Evolutionary conservation across 495 filamentous ascomycete genomes (phyloP), one percentile per base, ranked within the genome.

Genomic region (Aspergillus baeticus): DNA sequence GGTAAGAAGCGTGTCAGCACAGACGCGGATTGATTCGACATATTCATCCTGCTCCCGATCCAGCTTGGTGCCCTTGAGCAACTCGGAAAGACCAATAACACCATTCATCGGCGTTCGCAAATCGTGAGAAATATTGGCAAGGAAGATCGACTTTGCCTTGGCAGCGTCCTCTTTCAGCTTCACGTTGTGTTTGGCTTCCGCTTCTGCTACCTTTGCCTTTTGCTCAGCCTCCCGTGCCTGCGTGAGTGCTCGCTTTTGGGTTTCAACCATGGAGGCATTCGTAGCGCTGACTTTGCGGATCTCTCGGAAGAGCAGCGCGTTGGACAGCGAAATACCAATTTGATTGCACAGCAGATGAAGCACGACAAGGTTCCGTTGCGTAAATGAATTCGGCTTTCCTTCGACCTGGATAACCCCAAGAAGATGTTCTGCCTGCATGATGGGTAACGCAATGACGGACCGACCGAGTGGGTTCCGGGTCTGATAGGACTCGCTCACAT

Each of bases 71-170:
- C 86, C 88, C 60, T 92, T 88, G 17, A 96, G 77, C 14, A 96
- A 75, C 64, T 96, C 91, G 2, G 88, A 91, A 65, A 95, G 91
- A 6, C 92, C 90, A 71, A 96, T 94, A 3, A 96, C 89, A 26
- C 91, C 91, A 63, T 92, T 92, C 56, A 96, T 82, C 0, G 90
- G 92, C 3, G 91, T 94, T 18, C 91, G 84, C 44, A 93, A 72
- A 69, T 94, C 90, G 63, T 94, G 90, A 3, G 89, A 92, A 14
- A 96, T 91, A 63, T 96, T 96, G 15, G 92, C 92, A 18, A 96
- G 80, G 78, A 96, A 96, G 46, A 96, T 92, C 6, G 86, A 89
- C 69, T 96, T 96, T 11, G 90, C 91, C 68, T 87, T 89, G 35
- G 91, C 90, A 10, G 91, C 91, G 69, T 96, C 92, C 67, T 96